phyloP scores from a whole-genome alignment of 257 asterid genomes.

The Forsythia viridissima region DNA sequence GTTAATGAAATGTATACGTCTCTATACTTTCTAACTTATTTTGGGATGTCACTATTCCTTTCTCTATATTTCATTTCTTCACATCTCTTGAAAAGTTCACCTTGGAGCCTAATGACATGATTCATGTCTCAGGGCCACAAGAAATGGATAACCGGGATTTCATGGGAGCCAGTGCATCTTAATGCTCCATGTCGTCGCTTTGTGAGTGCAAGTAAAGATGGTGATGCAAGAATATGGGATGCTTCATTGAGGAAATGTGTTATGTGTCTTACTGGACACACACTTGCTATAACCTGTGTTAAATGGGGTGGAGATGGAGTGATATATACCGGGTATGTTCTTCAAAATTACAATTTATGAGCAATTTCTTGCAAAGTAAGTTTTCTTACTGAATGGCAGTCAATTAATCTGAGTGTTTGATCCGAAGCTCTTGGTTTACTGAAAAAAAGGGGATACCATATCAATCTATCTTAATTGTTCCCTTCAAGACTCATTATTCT shows the following conservation, averaged over 20 bases:
- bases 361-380: slow-evolving; percentile 6
- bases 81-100: slow-evolving; percentile 3
- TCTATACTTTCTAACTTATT: background rate
- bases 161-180: slow-evolving; percentile 97
- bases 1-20: background rate
- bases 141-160: slow-evolving; percentile 96
- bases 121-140: slow-evolving; percentile 80
- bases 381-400: background rate
- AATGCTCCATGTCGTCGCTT: slow-evolving; percentile 89
- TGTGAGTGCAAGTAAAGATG: slow-evolving; percentile 97
- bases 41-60: background rate
- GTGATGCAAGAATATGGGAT: slow-evolving; percentile 99
- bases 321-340: slow-evolving; percentile 85
- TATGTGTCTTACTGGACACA: slow-evolving; percentile 80
- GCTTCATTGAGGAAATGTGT: slow-evolving; percentile 64
- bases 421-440: slow-evolving; percentile 9
- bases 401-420: slow-evolving; percentile 9
- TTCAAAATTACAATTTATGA: slow-evolving; percentile 1
- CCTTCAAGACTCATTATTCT: background rate
- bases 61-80: slow-evolving; percentile 16
- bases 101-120: slow-evolving; percentile 16
- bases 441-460: background rate
- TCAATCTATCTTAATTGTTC: slow-evolving; percentile 11
- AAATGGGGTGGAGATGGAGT: slow-evolving; percentile 99
- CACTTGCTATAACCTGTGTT: slow-evolving; percentile 93